Evolutionary conservation across 2,329 filamentous ascomycete genomes (phyloP).

Genomic region (Botrytis porri): DNA sequence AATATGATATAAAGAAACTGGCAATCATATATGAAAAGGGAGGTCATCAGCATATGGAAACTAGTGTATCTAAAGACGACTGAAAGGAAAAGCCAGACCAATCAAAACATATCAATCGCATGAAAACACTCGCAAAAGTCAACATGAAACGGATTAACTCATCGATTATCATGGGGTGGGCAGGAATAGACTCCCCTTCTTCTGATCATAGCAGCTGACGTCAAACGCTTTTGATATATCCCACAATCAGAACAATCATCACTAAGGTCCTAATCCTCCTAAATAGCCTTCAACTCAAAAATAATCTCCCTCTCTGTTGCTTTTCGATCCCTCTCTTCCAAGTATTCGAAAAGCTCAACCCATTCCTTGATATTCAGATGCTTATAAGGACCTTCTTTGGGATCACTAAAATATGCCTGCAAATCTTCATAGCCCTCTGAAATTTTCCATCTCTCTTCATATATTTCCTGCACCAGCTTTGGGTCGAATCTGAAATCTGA

Average conservation of each 20-base stretch:
- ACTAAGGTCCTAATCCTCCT: not conserved
- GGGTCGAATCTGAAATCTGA: not conserved
- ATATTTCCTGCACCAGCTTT: not conserved
- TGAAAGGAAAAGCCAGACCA: not conserved
- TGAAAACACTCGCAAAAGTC: not conserved
- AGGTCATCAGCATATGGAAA: not conserved
- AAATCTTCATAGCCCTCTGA: not conserved
- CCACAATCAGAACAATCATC: not conserved
- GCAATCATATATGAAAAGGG: not conserved
- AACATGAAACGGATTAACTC: not conserved
- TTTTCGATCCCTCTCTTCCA: not conserved
- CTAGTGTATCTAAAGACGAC: not conserved
- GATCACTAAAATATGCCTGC: not conserved
- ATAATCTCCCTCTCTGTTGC: not conserved
- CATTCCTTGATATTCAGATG: not conserved
- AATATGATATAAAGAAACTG: not conserved
- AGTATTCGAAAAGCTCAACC: not conserved
- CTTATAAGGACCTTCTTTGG: constrained; percentile 1
- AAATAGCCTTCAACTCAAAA: not conserved
- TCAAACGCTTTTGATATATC: not conserved
- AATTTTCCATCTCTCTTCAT: not conserved
- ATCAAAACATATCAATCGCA: not conserved
- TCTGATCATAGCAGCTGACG: not conserved
- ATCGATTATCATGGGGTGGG: not conserved
- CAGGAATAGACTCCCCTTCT: not conserved